Evolutionary conservation across 768 basidiomycete genomes (phyloP).

Genomic region (Amanita polypyramis): DNA sequence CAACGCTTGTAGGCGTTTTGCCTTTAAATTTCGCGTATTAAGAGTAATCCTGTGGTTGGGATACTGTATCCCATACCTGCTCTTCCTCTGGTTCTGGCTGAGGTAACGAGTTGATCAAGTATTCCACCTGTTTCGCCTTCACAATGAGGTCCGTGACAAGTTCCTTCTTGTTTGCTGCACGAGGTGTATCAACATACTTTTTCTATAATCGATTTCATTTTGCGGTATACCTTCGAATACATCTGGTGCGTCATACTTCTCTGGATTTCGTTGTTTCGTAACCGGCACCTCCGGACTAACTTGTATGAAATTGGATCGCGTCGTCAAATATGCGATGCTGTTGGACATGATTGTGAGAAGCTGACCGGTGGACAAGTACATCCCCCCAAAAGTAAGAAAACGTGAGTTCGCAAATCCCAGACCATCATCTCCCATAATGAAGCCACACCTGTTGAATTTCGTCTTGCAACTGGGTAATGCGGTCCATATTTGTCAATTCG

Average conservation of each 20-base stretch:
- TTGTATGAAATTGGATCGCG: conserved; percentile 66
- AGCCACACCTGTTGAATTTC: conserved; percentile 72
- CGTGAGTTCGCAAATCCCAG: not conserved
- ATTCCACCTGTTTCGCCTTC: conserved; percentile 86
- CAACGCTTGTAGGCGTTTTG: conserved; percentile 51
- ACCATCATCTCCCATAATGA: too few species aligned
- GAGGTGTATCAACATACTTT: not conserved
- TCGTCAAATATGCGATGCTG: conserved; percentile 70
- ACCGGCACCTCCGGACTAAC: conserved; percentile 75
- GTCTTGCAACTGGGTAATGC: conserved; percentile 92
- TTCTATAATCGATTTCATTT: too few species aligned
- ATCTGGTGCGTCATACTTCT: conserved; percentile 62
- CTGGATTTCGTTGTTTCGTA: conserved; percentile 65
- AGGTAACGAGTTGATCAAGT: conserved; percentile 71
- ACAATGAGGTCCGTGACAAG: conserved; percentile 73
- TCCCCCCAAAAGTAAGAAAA: too few species aligned
- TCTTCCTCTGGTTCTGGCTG: conserved; percentile 69
- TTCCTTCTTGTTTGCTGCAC: conserved; percentile 71
- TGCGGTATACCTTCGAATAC: conserved; percentile 55
- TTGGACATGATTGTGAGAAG: conserved; percentile 85
- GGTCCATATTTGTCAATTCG: conserved; percentile 91
- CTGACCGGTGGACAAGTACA: too few species aligned
- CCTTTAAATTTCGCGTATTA: conserved; percentile 27
- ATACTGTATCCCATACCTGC: conserved; percentile 33
- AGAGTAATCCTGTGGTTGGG: too few species aligned